Evolutionary conservation across 139 green algal species (phyloP).

Genomic region (Raphidocelis subcapitata): DNA sequence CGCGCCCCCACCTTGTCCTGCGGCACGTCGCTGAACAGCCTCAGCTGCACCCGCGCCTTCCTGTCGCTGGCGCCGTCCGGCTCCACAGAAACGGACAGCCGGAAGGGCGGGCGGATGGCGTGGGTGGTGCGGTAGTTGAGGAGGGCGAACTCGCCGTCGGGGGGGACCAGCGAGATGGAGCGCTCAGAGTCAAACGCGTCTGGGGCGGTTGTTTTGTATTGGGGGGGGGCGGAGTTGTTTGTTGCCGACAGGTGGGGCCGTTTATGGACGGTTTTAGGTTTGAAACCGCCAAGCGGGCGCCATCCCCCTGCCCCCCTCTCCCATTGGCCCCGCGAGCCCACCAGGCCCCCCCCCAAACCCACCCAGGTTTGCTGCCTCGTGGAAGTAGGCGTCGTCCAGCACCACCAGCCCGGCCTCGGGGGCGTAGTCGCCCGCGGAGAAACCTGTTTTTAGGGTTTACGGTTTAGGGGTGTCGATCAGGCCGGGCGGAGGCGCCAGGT

Average conservation of each 20-base stretch:
- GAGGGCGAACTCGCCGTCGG: slow-evolving; percentile 90
- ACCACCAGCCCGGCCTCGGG: slow-evolving; percentile 45
- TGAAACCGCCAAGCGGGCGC: too few relatives aligned
- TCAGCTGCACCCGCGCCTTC: slow-evolving; percentile 41
- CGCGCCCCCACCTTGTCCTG: slow-evolving; percentile 10
- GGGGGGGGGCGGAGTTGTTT: too few relatives aligned
- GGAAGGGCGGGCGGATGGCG: slow-evolving; percentile 89
- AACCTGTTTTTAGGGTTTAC: too few relatives aligned
- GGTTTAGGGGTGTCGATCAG: too few relatives aligned
- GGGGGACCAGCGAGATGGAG: slow-evolving; percentile 84
- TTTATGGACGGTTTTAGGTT: too few relatives aligned
- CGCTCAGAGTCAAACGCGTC: slow-evolving; percentile 90
- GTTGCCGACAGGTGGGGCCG: too few relatives aligned
- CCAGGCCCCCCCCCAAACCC: too few relatives aligned
- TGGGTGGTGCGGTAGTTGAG: slow-evolving; percentile 92
- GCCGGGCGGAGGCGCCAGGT: too few relatives aligned
- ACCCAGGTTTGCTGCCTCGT: slow-evolving; percentile 69
- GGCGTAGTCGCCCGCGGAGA: slow-evolving; percentile 22
- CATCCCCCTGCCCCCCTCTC: too few relatives aligned
- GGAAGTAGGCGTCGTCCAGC: slow-evolving; percentile 93
- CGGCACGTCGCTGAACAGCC: slow-evolving; percentile 20
- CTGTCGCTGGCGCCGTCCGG: slow-evolving; percentile 48
- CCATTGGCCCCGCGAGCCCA: too few relatives aligned
- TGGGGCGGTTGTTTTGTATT: too few relatives aligned
- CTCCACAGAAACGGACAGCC: slow-evolving; percentile 69